Evolutionary conservation across 2,329 filamentous ascomycete genomes (phyloP).

Genomic region (Septoria petroselini): DNA sequence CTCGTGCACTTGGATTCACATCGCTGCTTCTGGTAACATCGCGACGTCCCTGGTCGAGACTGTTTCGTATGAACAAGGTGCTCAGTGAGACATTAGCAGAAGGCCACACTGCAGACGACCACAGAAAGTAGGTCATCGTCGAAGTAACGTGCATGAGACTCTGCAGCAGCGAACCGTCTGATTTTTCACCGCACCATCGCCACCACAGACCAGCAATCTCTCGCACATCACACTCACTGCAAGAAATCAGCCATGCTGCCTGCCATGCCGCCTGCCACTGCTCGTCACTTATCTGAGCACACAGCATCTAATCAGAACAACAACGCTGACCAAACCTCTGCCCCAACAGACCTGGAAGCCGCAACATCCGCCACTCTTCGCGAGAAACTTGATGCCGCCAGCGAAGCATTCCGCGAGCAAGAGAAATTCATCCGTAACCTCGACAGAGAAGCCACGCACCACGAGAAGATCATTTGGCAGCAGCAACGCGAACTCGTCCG

Average conservation of each 20-base stretch:
- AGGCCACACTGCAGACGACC: neutral
- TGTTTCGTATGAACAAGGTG: too few species aligned
- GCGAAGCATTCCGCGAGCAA: conserved; percentile 4
- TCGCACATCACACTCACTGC: neutral
- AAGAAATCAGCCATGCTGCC: neutral
- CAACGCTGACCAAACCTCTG: neutral
- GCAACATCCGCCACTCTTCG: too few species aligned
- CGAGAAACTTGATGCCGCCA: neutral
- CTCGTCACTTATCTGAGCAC: neutral
- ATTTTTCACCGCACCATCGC: neutral
- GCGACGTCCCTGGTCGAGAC: too few species aligned
- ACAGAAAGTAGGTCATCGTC: neutral
- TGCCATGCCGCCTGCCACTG: neutral
- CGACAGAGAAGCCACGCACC: conserved; percentile 2
- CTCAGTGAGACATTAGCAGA: too few species aligned
- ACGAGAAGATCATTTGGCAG: neutral
- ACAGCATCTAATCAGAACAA: neutral
- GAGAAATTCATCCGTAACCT: conserved; percentile 2
- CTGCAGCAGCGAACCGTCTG: neutral
- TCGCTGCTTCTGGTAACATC: too few species aligned
- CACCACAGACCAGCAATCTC: neutral
- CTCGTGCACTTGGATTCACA: too few species aligned
- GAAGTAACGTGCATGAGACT: neutral
- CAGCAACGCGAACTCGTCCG: neutral
- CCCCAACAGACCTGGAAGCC: neutral